Evolutionary conservation across 495 filamentous ascomycete genomes (phyloP).

Genomic region (Daldinia concentrica): DNA sequence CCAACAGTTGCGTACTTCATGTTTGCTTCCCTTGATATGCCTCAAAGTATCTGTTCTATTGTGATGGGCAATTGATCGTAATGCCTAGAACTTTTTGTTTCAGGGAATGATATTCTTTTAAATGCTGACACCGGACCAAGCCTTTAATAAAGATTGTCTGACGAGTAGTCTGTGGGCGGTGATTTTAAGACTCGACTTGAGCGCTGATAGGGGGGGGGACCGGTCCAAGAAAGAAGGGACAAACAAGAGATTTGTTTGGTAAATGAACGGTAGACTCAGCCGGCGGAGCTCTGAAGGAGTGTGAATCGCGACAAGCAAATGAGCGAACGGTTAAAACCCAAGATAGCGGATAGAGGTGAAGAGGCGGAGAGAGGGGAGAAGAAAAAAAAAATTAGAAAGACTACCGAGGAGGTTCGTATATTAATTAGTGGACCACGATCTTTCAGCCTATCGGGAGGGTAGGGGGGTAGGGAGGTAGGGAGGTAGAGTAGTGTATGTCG

Average conservation of each 20-base stretch:
- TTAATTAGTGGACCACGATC: slow-evolving; percentile 31
- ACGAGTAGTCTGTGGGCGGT: slow-evolving; percentile 8
- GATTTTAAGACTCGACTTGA: slow-evolving; percentile 25
- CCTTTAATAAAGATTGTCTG: slow-evolving; percentile 28
- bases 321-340: slow-evolving; percentile 41
- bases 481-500: too few species aligned
- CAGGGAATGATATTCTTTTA: slow-evolving; percentile 36
- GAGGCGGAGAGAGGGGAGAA: slow-evolving; percentile 34
- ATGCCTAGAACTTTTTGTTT: slow-evolving; percentile 20
- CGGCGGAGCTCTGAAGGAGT: slow-evolving; percentile 44
- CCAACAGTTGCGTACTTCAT: slow-evolving; percentile 46
- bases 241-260: slow-evolving; percentile 43
- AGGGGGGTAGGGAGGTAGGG: too few species aligned
- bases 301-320: slow-evolving; percentile 39
- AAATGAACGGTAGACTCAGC: slow-evolving; percentile 55
- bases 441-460: slow-evolving; percentile 16
- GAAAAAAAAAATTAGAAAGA: slow-evolving; percentile 13
- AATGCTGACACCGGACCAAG: slow-evolving; percentile 23
- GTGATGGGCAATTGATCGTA: slow-evolving; percentile 12
- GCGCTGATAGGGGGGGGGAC: slow-evolving; percentile 24
- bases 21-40: slow-evolving; percentile 18
- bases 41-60: slow-evolving; percentile 8
- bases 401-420: slow-evolving; percentile 32
- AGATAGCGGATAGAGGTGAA: slow-evolving; percentile 34
- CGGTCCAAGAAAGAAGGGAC: slow-evolving; percentile 43